Percentiles rank a stretch among this genome's conserved stretches.
Conservation (phyloP, 2,329 filamentous ascomycete genomes). For the Fusarium sp. region DNA sequence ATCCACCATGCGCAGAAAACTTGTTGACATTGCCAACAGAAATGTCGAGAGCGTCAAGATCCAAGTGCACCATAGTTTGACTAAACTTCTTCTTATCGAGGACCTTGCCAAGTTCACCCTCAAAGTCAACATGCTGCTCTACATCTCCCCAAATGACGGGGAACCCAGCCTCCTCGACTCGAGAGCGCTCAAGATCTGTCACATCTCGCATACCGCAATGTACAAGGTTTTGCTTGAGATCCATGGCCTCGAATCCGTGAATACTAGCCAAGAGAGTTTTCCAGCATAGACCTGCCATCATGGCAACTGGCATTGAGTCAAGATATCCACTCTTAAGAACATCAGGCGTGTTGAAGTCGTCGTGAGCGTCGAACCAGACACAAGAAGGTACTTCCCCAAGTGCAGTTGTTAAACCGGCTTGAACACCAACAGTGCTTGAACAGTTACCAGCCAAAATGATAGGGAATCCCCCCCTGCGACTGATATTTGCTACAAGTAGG, state of each 20-base stretch:
- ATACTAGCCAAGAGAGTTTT: constrained; percentile 31
- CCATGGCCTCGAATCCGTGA: constrained; percentile 31
- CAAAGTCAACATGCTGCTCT: constrained; percentile 22
- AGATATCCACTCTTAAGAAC: constrained; percentile 37
- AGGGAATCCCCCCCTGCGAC: background rate
- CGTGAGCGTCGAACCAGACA: constrained; percentile 55
- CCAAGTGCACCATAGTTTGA: constrained; percentile 45
- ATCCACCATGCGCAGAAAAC: constrained; percentile 46
- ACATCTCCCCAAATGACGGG: constrained; percentile 42
- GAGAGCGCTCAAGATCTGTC: constrained; percentile 1
- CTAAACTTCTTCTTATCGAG: constrained; percentile 19
- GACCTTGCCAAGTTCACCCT: background rate
- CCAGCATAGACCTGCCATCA: constrained; percentile 40
- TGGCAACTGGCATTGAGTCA: constrained; percentile 42
- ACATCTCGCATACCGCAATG: constrained; percentile 7
- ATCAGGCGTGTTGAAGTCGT: constrained; percentile 48
- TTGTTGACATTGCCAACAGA: constrained; percentile 48
- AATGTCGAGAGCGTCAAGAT: constrained; percentile 47
- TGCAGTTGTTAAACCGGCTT: constrained; percentile 43
- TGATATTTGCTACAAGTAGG: background rate
- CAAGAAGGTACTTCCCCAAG: constrained; percentile 39
- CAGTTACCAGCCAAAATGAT: constrained; percentile 4
- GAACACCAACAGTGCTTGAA: constrained; percentile 2
- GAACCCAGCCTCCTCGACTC: constrained; percentile 42
- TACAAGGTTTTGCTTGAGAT: background rate